These are phyloP conservation scores for Leccinellum rugosiceps DNA, from an alignment of 768 basidiomycete genomes.

Conservation along the genomic window DNA sequence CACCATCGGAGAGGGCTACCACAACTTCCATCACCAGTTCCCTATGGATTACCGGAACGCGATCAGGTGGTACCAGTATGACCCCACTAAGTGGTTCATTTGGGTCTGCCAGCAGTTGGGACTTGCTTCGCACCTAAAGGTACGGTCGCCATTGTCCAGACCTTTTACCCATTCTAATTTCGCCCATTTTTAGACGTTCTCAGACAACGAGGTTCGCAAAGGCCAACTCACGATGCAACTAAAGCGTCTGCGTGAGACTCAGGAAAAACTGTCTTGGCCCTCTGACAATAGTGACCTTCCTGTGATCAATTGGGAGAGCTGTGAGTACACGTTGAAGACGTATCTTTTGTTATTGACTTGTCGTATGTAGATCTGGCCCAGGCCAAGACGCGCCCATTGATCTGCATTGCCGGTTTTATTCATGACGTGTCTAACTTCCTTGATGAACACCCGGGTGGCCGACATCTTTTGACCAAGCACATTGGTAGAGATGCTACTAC, in stretches of 20 bases:
- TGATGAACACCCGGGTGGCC: slow-evolving; percentile 90
- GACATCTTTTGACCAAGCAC: slow-evolving; percentile 76
- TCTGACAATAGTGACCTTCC: slow-evolving; percentile 71
- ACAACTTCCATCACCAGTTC: slow-evolving; percentile 98
- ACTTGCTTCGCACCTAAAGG: slow-evolving; percentile 56
- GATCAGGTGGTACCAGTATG: slow-evolving; percentile 88
- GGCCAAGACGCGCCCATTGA: slow-evolving; percentile 70
- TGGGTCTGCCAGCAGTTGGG: slow-evolving; percentile 46
- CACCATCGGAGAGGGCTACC: slow-evolving; percentile 95
- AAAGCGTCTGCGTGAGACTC: slow-evolving; percentile 76
- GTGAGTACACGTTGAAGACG: slow-evolving; percentile 38
- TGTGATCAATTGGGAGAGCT: slow-evolving; percentile 84
- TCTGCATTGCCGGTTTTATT: slow-evolving; percentile 89
- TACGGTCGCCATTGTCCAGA: slow-evolving; percentile 1
- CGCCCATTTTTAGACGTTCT: slow-evolving; percentile 39
- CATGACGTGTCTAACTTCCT: slow-evolving; percentile 84
- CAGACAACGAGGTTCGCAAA: slow-evolving; percentile 74
- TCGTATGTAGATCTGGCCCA: slow-evolving; percentile 67
- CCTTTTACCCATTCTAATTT: neutral
- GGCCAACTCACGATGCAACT: slow-evolving; percentile 94
- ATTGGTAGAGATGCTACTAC: slow-evolving; percentile 91
- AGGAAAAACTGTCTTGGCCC: slow-evolving; percentile 80
- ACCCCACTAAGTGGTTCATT: slow-evolving; percentile 92
- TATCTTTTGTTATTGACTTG: neutral
- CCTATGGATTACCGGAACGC: slow-evolving; percentile 98